Evolutionary conservation across 2,329 filamentous ascomycete genomes (phyloP).

Genomic region (Ophiocordyceps camponoti-rufipedis): DNA sequence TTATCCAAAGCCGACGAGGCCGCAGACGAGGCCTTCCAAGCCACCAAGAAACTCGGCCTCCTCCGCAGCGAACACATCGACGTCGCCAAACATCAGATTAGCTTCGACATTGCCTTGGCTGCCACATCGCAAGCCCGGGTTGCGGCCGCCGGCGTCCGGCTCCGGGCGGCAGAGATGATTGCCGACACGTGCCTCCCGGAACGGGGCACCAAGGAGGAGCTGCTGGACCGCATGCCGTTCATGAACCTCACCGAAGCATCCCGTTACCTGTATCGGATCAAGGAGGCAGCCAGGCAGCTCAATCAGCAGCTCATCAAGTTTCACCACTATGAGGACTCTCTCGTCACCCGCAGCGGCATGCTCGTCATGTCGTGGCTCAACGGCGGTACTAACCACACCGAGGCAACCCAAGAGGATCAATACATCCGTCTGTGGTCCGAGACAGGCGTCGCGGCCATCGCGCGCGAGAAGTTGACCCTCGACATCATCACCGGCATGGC

Average conservation of each 20-base stretch:
- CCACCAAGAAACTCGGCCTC: background rate
- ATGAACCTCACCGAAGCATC: background rate
- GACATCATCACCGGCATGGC: background rate
- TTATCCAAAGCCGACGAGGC: background rate
- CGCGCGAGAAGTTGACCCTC: background rate
- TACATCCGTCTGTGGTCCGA: background rate
- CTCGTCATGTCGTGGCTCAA: background rate
- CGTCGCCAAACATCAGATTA: background rate
- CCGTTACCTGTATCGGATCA: background rate
- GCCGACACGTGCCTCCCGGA: background rate
- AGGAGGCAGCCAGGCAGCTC: background rate
- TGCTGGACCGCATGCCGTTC: background rate
- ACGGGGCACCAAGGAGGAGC: background rate
- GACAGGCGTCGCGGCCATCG: background rate
- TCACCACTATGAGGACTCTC: background rate
- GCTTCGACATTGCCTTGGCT: background rate
- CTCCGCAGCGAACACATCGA: background rate
- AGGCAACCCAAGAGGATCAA: background rate
- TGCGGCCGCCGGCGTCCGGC: background rate
- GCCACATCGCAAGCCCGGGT: background rate
- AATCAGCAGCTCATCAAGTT: background rate
- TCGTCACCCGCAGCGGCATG: background rate
- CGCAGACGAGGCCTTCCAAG: background rate
- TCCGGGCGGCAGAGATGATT: background rate
- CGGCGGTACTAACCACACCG: background rate